Evolutionary conservation across 2,329 filamentous ascomycete species (phyloP), one percentile per base, ranked within the genome.

Genomic region (Hypoxylon sp.): DNA sequence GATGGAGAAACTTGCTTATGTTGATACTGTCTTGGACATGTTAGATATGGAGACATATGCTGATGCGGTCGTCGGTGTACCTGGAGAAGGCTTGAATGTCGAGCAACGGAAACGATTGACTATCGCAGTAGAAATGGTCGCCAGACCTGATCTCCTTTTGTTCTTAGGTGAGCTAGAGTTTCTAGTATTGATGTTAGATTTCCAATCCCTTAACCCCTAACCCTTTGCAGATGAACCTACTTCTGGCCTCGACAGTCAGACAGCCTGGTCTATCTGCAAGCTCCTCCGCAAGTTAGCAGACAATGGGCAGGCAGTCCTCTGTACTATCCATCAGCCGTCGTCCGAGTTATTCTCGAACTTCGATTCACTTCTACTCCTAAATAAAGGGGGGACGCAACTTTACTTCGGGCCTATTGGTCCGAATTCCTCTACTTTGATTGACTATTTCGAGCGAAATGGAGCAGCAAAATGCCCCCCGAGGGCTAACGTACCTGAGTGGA

Each of bases 261-360:
- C 91, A 1, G 91, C 90, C 1, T 96, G 89, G 89, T 88, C 89
- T 58, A 95, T 96, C 66, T 81, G 90, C 23, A 86, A 89, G 67
- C 80, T 96, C 7, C 80, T 96, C 32, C 87, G 92, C 69, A 96
- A 92, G 73, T 78, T 96, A 13, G 89, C 90, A 61, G 87, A 91
- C 68, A 87, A 86, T 58, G 91, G 91, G 6, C 89, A 93, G 68
- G 90, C 91, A 38, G 89, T 96, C 71, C 83, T 96, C 9, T 95
- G 90, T 74, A 96, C 91, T 0, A 96, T 96, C 51, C 91, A 96
- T 70, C 91, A 96, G 71, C 91, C 91, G 16, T 94, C 89, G n/a
- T 90, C 90, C 12, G 89, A 94, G 79, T 78, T 96, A 34, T 95
- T 96, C 75, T 88, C 93, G 67, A 86, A 88, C 50, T 96, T 92